phyloP scores from a whole-genome alignment of 2,329 filamentous ascomycete species.

The Kalaharituber pfeilii region DNA sequence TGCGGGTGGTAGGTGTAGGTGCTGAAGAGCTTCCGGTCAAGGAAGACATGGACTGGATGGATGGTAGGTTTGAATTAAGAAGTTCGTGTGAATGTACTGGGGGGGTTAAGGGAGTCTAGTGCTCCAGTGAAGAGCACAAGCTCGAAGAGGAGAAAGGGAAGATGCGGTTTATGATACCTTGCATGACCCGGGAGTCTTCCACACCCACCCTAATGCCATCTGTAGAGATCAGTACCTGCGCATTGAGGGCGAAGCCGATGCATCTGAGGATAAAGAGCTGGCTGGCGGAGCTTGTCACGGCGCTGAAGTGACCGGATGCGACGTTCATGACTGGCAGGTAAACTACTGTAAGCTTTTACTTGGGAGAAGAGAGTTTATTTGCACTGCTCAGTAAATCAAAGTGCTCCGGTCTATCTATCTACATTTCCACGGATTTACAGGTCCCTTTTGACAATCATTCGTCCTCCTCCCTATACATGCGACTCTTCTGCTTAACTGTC shows the following conservation, averaged over 20 bases:
- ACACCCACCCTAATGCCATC: constrained; percentile 76
- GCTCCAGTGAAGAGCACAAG: neutral
- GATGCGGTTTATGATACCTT: no score
- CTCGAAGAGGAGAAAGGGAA: neutral
- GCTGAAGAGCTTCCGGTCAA: constrained; percentile 78
- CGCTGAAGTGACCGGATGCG: no score
- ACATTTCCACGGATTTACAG: no score
- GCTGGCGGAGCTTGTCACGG: constrained; percentile 59
- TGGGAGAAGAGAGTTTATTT: no score
- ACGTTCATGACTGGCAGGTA: no score
- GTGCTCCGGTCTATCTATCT: no score
- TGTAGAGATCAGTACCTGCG: constrained; percentile 56
- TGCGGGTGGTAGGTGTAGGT: constrained; percentile 57
- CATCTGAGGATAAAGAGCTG: constrained; percentile 50
- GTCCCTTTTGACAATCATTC: no score
- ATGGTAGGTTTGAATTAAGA: no score
- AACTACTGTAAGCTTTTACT: no score
- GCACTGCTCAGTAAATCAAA: no score
- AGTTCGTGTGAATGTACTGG: neutral
- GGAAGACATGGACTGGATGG: constrained; percentile 58
- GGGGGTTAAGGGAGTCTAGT: neutral
- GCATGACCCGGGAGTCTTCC: constrained; percentile 78
- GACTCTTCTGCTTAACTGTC: no score
- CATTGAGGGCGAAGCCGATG: constrained; percentile 39
- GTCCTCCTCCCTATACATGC: no score